phyloP scores from a whole-genome alignment of 371 early-diverging fungal species.

The Rhizomucor pusillus region DNA sequence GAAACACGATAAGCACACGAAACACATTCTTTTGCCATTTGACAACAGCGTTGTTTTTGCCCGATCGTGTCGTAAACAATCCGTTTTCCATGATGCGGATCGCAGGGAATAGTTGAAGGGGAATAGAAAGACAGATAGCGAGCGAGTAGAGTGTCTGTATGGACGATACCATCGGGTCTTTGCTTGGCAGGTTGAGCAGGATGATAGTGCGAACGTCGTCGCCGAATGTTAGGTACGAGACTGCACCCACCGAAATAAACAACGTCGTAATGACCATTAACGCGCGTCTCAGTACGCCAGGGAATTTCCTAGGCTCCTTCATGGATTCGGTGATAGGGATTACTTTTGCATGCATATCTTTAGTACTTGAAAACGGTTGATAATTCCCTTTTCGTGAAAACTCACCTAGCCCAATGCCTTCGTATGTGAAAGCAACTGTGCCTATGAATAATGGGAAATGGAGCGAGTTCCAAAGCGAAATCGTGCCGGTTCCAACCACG shows the following conservation, averaged over 20 bases:
- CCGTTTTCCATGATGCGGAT: slow-evolving; percentile 84
- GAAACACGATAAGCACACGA: slow-evolving; percentile 59
- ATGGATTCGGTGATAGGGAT: slow-evolving; percentile 73
- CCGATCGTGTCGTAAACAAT: slow-evolving; percentile 60
- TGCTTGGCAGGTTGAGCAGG: slow-evolving; percentile 73
- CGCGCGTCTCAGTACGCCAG: slow-evolving; percentile 61
- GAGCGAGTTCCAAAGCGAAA: slow-evolving; percentile 63
- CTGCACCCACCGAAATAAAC: slow-evolving; percentile 73
- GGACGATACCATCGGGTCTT: slow-evolving; percentile 56
- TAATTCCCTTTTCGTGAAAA: not conserved
- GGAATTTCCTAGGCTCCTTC: slow-evolving; percentile 81
- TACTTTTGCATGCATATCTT: slow-evolving; percentile 16
- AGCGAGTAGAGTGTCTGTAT: slow-evolving; percentile 80
- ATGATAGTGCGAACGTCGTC: slow-evolving; percentile 76
- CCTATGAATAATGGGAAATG: slow-evolving; percentile 82
- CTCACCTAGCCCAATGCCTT: slow-evolving; percentile 83
- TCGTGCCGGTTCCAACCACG: slow-evolving; percentile 56
- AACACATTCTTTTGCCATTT: slow-evolving; percentile 91
- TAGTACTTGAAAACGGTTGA: not conserved
- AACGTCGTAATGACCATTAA: slow-evolving; percentile 67
- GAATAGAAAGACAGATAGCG: slow-evolving; percentile 85
- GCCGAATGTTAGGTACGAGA: slow-evolving; percentile 83
- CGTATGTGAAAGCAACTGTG: slow-evolving; percentile 89
- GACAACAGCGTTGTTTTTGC: slow-evolving; percentile 63
- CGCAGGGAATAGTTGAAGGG: slow-evolving; percentile 81